Base-by-base conservation (phyloP, 768 basidiomycete species). In the Boletus vermiculosoides region DNA sequence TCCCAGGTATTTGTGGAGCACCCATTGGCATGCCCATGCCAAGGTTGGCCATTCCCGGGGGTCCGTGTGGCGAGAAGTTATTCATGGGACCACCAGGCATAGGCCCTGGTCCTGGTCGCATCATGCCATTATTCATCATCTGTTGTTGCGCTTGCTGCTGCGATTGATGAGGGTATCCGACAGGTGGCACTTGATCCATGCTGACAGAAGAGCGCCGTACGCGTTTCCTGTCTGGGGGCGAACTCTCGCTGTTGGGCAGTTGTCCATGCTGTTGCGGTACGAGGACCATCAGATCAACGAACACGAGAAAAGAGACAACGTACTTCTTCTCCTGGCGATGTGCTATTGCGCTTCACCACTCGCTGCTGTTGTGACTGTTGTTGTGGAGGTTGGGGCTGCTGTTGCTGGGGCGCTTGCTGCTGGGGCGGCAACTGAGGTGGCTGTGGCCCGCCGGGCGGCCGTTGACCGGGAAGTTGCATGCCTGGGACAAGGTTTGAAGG, bases 301-400 rank as follows among this genome's bases (percentile, higher is more conserved):
- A 37, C 7, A 45, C 6, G 52, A 47, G 2, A 45, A 48, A 40
- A 57, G n/a, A 55, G 42, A 31, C 45, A 54, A 61, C 59, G 60
- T 61, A 85, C 84, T 64, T 85, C 85, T 70, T 85, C 85, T 36
- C 78, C 80, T 7, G 85, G 85, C 7, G 84, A 84, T 12, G 82
- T 85, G 66, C 83, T 86, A 60, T 73, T 83, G 60, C 85, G 77
- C 62, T 85, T 84, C 22, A 71, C 73, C 13, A 67, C 57, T 22
- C 66, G 72, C 6, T 54, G 46, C 18, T 68, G 62, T 11, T 57
- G 57, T 15, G 7, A 9, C 56, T 11, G 62, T 49, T 69, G 74
- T 52, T 63, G 76, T 11, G 10, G 23, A 2, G 10, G 49, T 5
- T 42, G 45, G 4, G 28, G 60, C 22, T 59, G 61, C 9, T 52